These are phyloP conservation scores for Elsinoe perseae DNA, from an alignment of 2,329 filamentous ascomycete species.

Conservation along the genomic window DNA sequence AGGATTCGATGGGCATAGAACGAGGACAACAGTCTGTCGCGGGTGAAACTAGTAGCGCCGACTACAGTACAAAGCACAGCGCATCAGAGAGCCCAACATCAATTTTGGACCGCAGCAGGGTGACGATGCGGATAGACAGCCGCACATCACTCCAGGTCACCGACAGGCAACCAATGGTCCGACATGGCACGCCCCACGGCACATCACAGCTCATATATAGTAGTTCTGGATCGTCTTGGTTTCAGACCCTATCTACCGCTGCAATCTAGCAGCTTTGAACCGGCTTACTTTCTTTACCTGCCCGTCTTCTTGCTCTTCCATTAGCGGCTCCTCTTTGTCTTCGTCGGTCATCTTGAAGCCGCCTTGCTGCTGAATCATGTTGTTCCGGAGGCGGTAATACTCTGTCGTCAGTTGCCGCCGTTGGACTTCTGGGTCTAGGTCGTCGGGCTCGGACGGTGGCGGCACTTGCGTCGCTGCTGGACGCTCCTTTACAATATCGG, in stretches of 20 bases:
- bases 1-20: background rate
- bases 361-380: slow-evolving; percentile 72
- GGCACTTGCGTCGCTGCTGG: slow-evolving; percentile 27
- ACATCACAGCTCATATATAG: background rate
- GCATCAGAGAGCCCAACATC: slow-evolving; percentile 13
- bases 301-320: slow-evolving; percentile 34
- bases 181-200: background rate
- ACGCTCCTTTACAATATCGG: slow-evolving; percentile 52
- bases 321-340: slow-evolving; percentile 52
- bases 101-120: slow-evolving; percentile 12
- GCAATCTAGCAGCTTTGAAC: slow-evolving; percentile 32
- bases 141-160: background rate
- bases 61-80: background rate
- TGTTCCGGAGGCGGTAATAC: slow-evolving; percentile 75
- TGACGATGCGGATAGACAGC: slow-evolving; percentile 1
- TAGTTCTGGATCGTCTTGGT: background rate
- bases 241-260: slow-evolving; percentile 15
- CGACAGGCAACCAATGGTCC: background rate
- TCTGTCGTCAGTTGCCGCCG: slow-evolving; percentile 72
- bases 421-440: slow-evolving; percentile 62
- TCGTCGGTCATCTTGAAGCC: slow-evolving; percentile 66
- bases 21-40: background rate
- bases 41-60: slow-evolving; percentile 14
- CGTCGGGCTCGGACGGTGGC: slow-evolving; percentile 33
- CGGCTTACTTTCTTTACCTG: slow-evolving; percentile 33